These are phyloP conservation scores for Cynara cardunculus DNA, from an alignment of 129 eudicot genomes.

Conservation along the genomic window DNA sequence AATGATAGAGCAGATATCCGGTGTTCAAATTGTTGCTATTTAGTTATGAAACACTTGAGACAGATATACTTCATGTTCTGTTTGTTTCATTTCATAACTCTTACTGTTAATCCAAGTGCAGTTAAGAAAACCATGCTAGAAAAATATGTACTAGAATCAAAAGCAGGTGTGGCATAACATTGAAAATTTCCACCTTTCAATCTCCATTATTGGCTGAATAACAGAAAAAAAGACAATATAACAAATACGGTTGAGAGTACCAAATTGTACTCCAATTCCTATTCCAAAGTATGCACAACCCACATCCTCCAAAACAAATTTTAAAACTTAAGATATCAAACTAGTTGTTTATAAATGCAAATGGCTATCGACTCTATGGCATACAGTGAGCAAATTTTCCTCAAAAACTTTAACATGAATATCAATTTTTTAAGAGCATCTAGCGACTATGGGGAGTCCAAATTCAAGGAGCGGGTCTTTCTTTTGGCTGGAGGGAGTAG, in stretches of 20 bases:
- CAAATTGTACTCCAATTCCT: background rate
- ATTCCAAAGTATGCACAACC: too few species aligned
- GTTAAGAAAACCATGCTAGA: background rate
- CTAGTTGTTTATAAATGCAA: background rate
- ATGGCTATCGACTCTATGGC: background rate
- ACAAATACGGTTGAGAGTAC: too few species aligned
- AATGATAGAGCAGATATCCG: too few species aligned
- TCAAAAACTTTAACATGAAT: background rate
- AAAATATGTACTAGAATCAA: background rate
- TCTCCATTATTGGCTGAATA: background rate
- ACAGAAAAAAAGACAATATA: background rate
- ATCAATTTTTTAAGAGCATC: background rate
- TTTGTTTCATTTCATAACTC: background rate
- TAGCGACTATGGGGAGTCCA: background rate
- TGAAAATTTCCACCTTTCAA: background rate
- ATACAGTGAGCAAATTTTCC: background rate
- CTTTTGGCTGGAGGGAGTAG: background rate
- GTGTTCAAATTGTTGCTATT: background rate
- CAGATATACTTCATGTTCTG: background rate
- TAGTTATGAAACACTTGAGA: background rate
- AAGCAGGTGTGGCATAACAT: background rate
- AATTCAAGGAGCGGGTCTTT: background rate
- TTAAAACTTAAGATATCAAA: background rate
- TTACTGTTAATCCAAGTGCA: background rate
- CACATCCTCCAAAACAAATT: too few species aligned